Evolutionary conservation across 768 basidiomycete genomes (phyloP).

Genomic region (Holtermanniella nyarrowii): DNA sequence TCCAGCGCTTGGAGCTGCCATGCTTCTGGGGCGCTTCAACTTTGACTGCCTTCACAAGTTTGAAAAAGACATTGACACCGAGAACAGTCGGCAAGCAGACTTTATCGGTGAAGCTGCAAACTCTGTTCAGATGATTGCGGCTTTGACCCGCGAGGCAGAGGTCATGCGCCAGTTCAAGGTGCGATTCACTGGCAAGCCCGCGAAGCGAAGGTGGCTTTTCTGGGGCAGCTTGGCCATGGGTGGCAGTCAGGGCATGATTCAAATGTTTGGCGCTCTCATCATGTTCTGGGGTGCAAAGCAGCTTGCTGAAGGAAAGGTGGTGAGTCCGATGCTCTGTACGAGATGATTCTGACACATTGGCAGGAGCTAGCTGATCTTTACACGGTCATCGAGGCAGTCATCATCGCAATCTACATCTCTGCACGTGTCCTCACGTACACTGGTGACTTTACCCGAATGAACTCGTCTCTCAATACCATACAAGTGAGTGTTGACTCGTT

Average conservation of each 20-base stretch:
- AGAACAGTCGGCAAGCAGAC: constrained; percentile 14
- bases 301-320: constrained; percentile 9
- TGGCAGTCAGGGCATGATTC: constrained; percentile 13
- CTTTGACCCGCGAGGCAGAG: constrained; percentile 23
- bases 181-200: constrained; percentile 3
- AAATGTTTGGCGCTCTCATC: constrained; percentile 22
- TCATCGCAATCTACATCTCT: constrained; percentile 19
- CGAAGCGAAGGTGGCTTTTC: constrained; percentile 8
- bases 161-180: constrained; percentile 16
- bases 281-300: constrained; percentile 26
- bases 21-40: constrained; percentile 15
- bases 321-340: constrained; percentile 4
- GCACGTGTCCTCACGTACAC: constrained; percentile 26
- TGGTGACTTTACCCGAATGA: constrained; percentile 25
- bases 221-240: constrained; percentile 10
- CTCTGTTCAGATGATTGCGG: constrained; percentile 17
- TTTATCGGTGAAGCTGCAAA: constrained; percentile 25
- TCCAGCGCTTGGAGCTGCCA: constrained; percentile 15
- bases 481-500: constrained; percentile 9
- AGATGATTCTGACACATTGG: neutral
- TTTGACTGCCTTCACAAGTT: constrained; percentile 16
- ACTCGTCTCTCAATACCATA: constrained; percentile 14
- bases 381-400: constrained; percentile 22
- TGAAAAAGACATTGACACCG: constrained; percentile 13
- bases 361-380: constrained; percentile 20